Evolutionary conservation across 495 filamentous ascomycete species (phyloP).

Genomic region (Daldinia decipiens): DNA sequence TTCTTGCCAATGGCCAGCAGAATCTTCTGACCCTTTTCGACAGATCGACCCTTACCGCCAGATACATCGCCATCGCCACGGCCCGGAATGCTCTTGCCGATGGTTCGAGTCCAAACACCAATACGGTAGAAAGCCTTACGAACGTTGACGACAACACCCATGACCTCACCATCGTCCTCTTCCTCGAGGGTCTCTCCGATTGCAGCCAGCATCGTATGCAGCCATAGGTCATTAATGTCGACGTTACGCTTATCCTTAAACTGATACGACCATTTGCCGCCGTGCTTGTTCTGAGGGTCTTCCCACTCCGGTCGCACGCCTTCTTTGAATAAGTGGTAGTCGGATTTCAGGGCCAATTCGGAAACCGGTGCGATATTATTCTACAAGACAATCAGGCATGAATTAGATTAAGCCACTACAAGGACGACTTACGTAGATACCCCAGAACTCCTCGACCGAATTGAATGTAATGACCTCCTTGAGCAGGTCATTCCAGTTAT

Average conservation of each 20-base stretch:
- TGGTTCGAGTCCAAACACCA: slow-evolving; percentile 89
- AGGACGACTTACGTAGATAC: slow-evolving; percentile 83
- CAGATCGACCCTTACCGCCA: slow-evolving; percentile 73
- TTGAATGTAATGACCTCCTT: slow-evolving; percentile 99
- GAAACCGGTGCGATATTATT: slow-evolving; percentile 98
- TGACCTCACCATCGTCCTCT: slow-evolving; percentile 94
- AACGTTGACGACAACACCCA: slow-evolving; percentile 99
- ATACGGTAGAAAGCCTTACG: slow-evolving; percentile 98
- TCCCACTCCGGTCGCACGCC: slow-evolving; percentile 98
- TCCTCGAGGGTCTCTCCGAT: slow-evolving; percentile 98
- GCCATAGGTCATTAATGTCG: slow-evolving; percentile 95
- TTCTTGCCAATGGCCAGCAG: slow-evolving; percentile 82
- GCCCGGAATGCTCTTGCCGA: slow-evolving; percentile 80
- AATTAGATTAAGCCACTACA: neutral
- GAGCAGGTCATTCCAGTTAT: slow-evolving; percentile 97
- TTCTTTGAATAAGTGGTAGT: slow-evolving; percentile 99
- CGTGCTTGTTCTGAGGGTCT: slow-evolving; percentile 96
- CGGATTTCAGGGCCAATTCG: slow-evolving; percentile 94
- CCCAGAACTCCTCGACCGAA: slow-evolving; percentile 99
- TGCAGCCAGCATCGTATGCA: slow-evolving; percentile 93
- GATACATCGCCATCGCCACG: slow-evolving; percentile 76
- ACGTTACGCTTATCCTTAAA: slow-evolving; percentile 94
- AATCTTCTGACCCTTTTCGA: slow-evolving; percentile 83
- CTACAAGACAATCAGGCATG: slow-evolving; percentile 58
- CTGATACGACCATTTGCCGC: slow-evolving; percentile 96